These are phyloP conservation scores for Sarcomyxa edulis DNA, from an alignment of 768 basidiomycete species.

Conservation along the genomic window DNA sequence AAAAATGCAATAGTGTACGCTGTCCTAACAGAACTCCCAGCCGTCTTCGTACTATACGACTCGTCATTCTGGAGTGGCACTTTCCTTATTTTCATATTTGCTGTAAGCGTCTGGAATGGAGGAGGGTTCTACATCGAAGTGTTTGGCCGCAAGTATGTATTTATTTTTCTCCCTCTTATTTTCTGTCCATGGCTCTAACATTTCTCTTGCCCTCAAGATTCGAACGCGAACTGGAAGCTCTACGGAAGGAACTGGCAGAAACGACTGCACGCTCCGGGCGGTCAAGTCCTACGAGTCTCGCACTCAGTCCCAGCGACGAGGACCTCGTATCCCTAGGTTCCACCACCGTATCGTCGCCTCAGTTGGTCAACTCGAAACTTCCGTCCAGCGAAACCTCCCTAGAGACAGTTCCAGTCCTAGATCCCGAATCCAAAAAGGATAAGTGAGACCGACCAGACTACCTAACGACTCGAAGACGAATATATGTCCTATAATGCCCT, in stretches of 20 bases:
- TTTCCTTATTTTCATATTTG: conserved; percentile 78
- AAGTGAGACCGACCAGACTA: too few species aligned
- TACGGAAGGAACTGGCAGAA: conserved; percentile 88
- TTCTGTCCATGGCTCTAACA: conserved; percentile 7
- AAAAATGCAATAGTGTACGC: conserved; percentile 88
- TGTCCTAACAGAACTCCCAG: conserved; percentile 80
- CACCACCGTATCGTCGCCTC: too few species aligned
- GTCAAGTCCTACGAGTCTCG: conserved; percentile 36
- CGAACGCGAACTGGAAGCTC: conserved; percentile 84
- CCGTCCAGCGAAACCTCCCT: too few species aligned
- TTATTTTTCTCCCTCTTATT: conserved; percentile 1
- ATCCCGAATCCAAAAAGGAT: too few species aligned
- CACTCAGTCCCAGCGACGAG: conserved; percentile 29
- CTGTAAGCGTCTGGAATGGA: conserved; percentile 93
- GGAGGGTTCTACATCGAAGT: conserved; percentile 96
- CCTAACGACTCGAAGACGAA: too few species aligned
- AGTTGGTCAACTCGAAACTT: too few species aligned
- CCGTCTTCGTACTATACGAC: conserved; percentile 79
- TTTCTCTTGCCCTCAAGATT: conserved; percentile 47
- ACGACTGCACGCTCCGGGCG: conserved; percentile 46
- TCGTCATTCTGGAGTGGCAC: conserved; percentile 70
- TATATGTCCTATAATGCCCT: too few species aligned
- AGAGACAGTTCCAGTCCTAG: too few species aligned
- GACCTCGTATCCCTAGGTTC: conserved; percentile 38
- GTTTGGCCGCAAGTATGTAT: conserved; percentile 87